Conservation (phyloP, 2,329 filamentous ascomycete genomes). For the Nemania abortiva region DNA sequence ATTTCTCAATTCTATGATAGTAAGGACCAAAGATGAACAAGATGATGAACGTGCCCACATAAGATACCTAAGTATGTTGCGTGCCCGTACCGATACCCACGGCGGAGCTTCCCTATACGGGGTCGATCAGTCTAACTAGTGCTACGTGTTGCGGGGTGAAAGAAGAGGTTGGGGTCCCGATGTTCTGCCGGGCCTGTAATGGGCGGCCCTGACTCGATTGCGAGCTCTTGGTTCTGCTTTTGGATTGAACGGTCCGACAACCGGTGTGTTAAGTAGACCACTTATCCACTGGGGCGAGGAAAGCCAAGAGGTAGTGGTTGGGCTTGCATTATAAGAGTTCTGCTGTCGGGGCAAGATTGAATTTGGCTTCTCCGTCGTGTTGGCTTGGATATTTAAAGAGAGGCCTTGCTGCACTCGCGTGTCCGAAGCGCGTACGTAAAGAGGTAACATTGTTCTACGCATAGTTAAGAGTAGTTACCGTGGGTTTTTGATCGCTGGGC, state of each 20-base stretch:
- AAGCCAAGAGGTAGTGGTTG: constrained; percentile 5
- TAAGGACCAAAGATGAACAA: background rate
- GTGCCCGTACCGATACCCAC: background rate
- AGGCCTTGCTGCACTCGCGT: background rate
- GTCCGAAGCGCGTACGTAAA: background rate
- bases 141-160: constrained; percentile 8
- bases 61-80: background rate
- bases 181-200: constrained; percentile 27
- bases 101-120: constrained; percentile 34
- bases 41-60: background rate
- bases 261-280: background rate
- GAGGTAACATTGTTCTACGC: no score
- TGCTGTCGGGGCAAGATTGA: constrained; percentile 10
- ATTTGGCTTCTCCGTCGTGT: constrained; percentile 16
- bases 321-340: background rate
- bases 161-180: constrained; percentile 20
- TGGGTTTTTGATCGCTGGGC: background rate
- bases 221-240: no score
- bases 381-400: constrained; percentile 16
- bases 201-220: no score
- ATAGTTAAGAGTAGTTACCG: background rate
- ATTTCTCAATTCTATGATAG: background rate
- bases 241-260: background rate
- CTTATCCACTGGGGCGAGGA: background rate
- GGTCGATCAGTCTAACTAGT: background rate